A percentile compares a stretch with the other conserved stretches of the same genome.
phyloP scores from a whole-genome alignment of 331 rosid species.

The Rhamnella rubrinervis region DNA sequence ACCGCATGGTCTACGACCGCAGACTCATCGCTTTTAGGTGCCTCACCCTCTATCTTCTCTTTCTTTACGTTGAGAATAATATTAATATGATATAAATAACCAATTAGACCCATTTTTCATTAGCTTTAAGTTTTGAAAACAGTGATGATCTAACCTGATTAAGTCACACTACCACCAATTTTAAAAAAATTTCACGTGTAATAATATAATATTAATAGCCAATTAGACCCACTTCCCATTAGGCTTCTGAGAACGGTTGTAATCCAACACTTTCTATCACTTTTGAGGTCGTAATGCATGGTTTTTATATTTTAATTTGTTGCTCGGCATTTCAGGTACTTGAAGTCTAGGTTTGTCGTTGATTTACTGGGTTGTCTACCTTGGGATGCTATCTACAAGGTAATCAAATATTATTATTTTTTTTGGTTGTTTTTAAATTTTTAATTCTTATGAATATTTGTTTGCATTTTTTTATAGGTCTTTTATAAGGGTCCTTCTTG shows the following conservation, averaged over 20 bases:
- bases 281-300: neutral
- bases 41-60: neutral
- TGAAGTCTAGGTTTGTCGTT: slow-evolving; percentile 52
- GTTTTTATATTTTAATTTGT: neutral
- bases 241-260: too few species aligned
- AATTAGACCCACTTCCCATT: too few species aligned
- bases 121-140: too few species aligned
- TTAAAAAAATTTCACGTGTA: too few species aligned
- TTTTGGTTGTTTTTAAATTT: too few species aligned
- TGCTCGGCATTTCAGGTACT: slow-evolving; percentile 27
- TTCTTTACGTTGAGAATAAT: neutral
- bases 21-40: slow-evolving; percentile 42
- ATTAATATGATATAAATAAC: too few species aligned
- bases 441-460: neutral
- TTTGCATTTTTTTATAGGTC: neutral
- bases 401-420: neutral
- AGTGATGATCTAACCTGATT: too few species aligned
- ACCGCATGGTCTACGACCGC: slow-evolving; percentile 35
- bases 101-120: too few species aligned
- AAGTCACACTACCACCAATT: too few species aligned
- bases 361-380: slow-evolving; percentile 60
- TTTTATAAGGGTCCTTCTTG: too few species aligned
- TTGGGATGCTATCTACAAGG: slow-evolving; percentile 71
- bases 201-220: too few species aligned
- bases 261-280: too few species aligned